Evolutionary conservation across 2,329 filamentous ascomycete species (phyloP).

Genomic region (Aspergillus japonicus): DNA sequence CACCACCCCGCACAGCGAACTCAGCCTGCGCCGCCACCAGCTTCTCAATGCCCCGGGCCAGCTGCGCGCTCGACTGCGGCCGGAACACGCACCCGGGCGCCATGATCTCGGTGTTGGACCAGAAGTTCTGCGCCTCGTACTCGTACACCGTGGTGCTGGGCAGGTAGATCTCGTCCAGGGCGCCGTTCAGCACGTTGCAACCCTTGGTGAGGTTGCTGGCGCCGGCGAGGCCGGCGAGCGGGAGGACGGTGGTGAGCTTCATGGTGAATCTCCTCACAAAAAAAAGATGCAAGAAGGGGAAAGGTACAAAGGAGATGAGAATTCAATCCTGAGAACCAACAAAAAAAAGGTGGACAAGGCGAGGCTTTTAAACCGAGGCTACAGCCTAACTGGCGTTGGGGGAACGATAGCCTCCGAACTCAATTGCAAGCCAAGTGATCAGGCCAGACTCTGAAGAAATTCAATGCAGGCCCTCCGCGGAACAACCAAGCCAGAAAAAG

Average conservation of each 20-base stretch:
- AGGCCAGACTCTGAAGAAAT: not conserved
- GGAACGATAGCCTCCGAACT: too few species aligned
- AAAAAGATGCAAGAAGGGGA: not conserved
- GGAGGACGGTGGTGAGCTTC: conserved; percentile 18
- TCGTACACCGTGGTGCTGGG: conserved; percentile 26
- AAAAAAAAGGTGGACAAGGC: not conserved
- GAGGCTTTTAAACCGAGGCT: not conserved
- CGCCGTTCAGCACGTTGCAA: conserved; percentile 18
- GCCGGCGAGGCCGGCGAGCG: conserved; percentile 13
- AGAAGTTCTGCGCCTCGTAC: conserved; percentile 34
- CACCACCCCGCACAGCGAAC: conserved; percentile 36
- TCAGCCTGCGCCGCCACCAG: conserved; percentile 23
- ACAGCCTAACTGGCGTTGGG: too few species aligned
- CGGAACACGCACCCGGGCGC: conserved; percentile 36
- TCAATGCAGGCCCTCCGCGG: not conserved
- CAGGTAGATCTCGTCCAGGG: conserved; percentile 25
- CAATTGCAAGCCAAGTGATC: not conserved
- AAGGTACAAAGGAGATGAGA: not conserved
- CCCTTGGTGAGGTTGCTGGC: conserved; percentile 13
- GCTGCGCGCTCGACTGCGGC: conserved; percentile 26
- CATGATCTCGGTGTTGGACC: conserved; percentile 38
- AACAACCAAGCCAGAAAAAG: not conserved
- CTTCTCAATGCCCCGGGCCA: conserved; percentile 25
- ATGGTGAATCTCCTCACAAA: conserved; percentile 11
- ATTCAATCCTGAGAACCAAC: not conserved